These are phyloP conservation scores for Malassezia nana DNA, from an alignment of 1,284 basidiomycete species.

Conservation along the genomic window DNA sequence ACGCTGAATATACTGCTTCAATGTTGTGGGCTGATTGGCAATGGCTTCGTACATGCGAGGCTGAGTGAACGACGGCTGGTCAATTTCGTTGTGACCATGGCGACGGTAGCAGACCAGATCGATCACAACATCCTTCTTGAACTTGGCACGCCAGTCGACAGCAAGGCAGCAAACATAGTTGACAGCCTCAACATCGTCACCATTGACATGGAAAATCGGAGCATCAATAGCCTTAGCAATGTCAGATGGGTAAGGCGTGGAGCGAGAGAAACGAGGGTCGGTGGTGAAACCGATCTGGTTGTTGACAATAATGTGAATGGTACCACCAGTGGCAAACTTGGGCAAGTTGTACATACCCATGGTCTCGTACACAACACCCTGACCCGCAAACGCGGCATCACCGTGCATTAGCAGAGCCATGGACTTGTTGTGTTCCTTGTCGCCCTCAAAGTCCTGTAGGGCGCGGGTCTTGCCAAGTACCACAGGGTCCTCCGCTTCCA, in stretches of 20 bases:
- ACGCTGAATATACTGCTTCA: conserved; percentile 83
- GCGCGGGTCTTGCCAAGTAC: conserved; percentile 95
- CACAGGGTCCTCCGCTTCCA: conserved; percentile 93
- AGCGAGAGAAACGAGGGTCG: conserved; percentile 91
- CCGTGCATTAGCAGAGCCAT: conserved; percentile 95
- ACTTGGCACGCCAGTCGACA: conserved; percentile 94
- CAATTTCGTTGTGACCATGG: conserved; percentile 98
- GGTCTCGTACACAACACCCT: conserved; percentile 97
- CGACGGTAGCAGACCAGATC: conserved; percentile 98
- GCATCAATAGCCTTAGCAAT: conserved; percentile 97
- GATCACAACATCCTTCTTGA: conserved; percentile 96
- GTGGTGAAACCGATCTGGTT: conserved; percentile 99
- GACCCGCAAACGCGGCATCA: conserved; percentile 96
- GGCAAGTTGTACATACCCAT: conserved; percentile 97
- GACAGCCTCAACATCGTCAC: conserved; percentile 95
- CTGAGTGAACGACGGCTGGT: conserved; percentile 97
- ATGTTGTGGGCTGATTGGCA: conserved; percentile 80
- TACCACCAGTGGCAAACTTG: conserved; percentile 92
- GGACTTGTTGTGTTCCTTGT: conserved; percentile 54
- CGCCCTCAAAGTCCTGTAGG: conserved; percentile 87
- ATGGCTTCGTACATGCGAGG: conserved; percentile 98
- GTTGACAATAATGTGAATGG: conserved; percentile 96
- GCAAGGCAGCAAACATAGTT: conserved; percentile 89
- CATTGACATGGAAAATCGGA: conserved; percentile 99
- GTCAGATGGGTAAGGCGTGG: conserved; percentile 97